phyloP scores from a whole-genome alignment of 371 early-diverging fungal genomes.

The Dinochytrium kinnereticum region DNA sequence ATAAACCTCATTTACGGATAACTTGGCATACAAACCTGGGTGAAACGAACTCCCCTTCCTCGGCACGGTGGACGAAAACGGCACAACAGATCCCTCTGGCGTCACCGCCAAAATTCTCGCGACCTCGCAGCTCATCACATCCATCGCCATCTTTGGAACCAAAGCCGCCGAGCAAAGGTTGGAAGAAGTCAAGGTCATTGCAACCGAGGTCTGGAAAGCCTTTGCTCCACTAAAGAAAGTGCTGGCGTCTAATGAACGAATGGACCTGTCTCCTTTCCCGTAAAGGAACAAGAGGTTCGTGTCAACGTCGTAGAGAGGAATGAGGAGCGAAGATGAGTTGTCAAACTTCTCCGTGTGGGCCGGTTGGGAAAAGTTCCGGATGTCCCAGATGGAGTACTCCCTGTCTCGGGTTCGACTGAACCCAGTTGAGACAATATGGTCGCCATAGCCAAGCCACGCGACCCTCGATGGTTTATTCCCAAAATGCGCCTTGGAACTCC shows the following conservation, averaged over 20 bases:
- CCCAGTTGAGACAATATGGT: slow-evolving; percentile 69
- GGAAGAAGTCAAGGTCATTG: slow-evolving; percentile 15
- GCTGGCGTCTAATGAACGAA: slow-evolving; percentile 66
- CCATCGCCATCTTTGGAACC: slow-evolving; percentile 69
- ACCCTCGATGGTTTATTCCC: slow-evolving; percentile 71
- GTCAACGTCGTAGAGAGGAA: slow-evolving; percentile 79
- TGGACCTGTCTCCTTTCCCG: slow-evolving; percentile 69
- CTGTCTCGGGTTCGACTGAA: slow-evolving; percentile 66
- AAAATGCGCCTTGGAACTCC: slow-evolving; percentile 17
- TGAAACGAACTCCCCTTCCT: slow-evolving; percentile 54
- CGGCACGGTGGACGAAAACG: slow-evolving; percentile 70
- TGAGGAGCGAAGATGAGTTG: slow-evolving; percentile 65
- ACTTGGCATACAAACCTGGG: too few species aligned
- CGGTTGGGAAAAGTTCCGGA: slow-evolving; percentile 62
- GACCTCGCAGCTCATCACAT: slow-evolving; percentile 81
- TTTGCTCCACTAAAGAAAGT: slow-evolving; percentile 43
- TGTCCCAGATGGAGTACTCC: slow-evolving; percentile 77
- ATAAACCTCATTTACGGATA: too few species aligned
- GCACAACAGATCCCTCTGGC: slow-evolving; percentile 63
- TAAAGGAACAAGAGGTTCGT: slow-evolving; percentile 71
- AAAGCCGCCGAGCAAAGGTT: slow-evolving; percentile 62
- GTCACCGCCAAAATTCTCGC: slow-evolving; percentile 65
- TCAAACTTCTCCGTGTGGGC: slow-evolving; percentile 61
- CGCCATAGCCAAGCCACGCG: slow-evolving; percentile 70
- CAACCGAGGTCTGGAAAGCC: slow-evolving; percentile 25